phyloP scores from a whole-genome alignment of 805 yeast genomes.

The Monosporozyma siamensis region DNA sequence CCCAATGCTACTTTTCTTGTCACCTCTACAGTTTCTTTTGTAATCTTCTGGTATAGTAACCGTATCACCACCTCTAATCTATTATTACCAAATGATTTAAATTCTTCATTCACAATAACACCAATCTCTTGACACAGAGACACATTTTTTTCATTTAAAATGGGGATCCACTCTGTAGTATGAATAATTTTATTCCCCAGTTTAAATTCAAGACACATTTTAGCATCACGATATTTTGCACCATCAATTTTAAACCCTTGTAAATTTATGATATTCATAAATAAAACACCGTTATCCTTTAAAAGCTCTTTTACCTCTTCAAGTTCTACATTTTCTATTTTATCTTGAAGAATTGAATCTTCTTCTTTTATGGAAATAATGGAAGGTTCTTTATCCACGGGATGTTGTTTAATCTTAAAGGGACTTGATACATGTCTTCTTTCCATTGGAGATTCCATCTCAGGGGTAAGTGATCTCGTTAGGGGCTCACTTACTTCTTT shows the following conservation, averaged over 20 bases:
- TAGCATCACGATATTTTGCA: conserved; percentile 36
- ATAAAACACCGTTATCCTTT: conserved; percentile 1
- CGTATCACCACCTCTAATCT: conserved; percentile 67
- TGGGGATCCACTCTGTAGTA: conserved; percentile 9
- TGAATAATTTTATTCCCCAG: conserved; percentile 33
- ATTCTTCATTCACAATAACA: conserved; percentile 25
- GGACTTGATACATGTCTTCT: conserved; percentile 1
- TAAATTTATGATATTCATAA: conserved; percentile 13
- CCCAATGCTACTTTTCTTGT: conserved; percentile 44
- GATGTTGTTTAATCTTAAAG: neutral
- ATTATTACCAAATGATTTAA: conserved; percentile 19
- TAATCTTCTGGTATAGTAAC: conserved; percentile 41
- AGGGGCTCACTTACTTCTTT: no score
- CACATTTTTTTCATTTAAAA: conserved; percentile 16
- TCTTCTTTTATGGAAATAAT: neutral
- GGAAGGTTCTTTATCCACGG: neutral
- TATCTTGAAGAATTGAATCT: neutral
- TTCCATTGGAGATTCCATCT: neutral
- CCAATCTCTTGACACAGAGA: conserved; percentile 67
- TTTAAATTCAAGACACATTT: conserved; percentile 44
- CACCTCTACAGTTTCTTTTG: conserved; percentile 47
- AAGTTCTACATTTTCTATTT: neutral
- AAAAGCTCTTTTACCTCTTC: neutral
- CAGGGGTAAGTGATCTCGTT: neutral
- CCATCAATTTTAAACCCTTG: conserved; percentile 41